Conservation (phyloP, 768 basidiomycete species). For the Suillus placidus region DNA sequence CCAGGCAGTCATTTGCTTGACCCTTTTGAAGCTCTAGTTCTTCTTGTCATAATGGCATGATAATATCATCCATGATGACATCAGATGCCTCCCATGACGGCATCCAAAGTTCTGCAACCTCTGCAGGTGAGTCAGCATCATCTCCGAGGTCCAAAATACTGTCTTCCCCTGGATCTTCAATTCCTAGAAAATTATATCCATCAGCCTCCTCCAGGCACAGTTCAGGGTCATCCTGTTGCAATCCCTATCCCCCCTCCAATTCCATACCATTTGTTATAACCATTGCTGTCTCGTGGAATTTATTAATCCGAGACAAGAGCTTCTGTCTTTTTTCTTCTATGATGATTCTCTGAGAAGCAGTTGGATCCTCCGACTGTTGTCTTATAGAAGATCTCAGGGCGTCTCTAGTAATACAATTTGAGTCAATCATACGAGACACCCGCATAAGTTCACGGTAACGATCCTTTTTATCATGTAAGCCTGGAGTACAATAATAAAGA, state of each 20-base stretch:
- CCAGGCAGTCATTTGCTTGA: too few species aligned
- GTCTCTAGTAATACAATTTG: constrained; percentile 7
- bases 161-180: too few species aligned
- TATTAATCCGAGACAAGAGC: neutral
- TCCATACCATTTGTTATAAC: neutral
- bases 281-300: neutral
- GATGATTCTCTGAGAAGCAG: constrained; percentile 1
- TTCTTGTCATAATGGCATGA: too few species aligned
- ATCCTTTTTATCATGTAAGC: constrained; percentile 1
- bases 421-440: neutral
- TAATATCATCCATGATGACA: too few species aligned
- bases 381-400: constrained; percentile 1
- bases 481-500: neutral
- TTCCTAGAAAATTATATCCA: neutral
- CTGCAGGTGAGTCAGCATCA: too few species aligned
- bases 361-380: neutral
- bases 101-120: too few species aligned
- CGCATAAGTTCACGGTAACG: constrained; percentile 6
- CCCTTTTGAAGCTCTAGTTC: too few species aligned
- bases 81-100: too few species aligned
- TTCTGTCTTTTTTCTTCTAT: constrained; percentile 8
- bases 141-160: too few species aligned
- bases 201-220: neutral
- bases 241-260: neutral
- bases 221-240: neutral